Evolutionary conservation across 345 rosid species (phyloP).

Genomic region (Syzygium aromaticum): DNA sequence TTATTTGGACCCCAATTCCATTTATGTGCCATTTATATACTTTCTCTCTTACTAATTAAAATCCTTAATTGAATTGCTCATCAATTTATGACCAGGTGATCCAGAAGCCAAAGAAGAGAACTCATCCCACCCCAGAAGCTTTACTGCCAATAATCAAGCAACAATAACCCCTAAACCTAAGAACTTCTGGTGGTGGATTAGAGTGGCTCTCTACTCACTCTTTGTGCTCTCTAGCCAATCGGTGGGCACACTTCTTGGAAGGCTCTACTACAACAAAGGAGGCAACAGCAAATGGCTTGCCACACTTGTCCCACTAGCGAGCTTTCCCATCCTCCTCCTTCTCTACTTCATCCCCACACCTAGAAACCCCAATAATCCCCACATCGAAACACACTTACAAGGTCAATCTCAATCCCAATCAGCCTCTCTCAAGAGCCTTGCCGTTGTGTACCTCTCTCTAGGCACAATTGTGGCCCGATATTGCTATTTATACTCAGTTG

Average conservation of each 20-base stretch:
- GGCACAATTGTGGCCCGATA: conserved; percentile 7
- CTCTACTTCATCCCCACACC: conserved; percentile 7
- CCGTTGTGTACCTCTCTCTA: conserved; percentile 7
- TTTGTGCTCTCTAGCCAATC: conserved; percentile 20
- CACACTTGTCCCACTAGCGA: conserved; percentile 13
- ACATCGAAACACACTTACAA: not conserved
- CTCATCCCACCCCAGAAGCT: not conserved
- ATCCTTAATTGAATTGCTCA: not conserved
- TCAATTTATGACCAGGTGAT: not conserved
- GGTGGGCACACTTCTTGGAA: conserved; percentile 17
- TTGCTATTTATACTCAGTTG: conserved; percentile 20
- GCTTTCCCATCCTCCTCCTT: conserved; percentile 30
- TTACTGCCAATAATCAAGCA: not conserved
- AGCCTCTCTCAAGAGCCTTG: conserved; percentile 9
- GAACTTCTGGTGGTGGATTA: not conserved
- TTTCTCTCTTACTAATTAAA: not conserved
- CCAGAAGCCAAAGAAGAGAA: not conserved
- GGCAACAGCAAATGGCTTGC: conserved; percentile 35
- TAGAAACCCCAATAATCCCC: not conserved
- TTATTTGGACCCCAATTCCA: not conserved
- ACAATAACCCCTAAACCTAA: not conserved
- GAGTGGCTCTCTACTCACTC: not conserved
- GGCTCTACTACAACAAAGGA: conserved; percentile 30
- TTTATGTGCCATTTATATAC: not conserved
- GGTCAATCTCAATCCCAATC: not conserved